Evolutionary conservation across 768 basidiomycete species (phyloP), one percentile per base, ranked within the genome.

Genomic region (button mushroom (Agaricus bisporus)): DNA sequence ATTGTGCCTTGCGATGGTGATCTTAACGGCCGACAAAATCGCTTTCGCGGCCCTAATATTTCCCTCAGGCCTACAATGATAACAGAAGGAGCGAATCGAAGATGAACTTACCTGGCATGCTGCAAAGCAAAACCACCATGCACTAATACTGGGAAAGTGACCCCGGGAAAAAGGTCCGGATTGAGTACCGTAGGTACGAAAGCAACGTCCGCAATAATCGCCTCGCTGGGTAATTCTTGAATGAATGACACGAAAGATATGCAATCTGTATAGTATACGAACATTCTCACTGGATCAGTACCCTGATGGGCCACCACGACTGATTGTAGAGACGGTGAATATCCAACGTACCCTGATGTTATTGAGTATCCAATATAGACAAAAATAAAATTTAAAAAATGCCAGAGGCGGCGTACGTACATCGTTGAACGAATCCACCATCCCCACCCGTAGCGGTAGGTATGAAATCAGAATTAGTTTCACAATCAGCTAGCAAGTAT

Each of bases 371-470:
- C 22, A 22, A 22, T 22, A 22, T 22, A 35, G 22, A 1, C 25
- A 17, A n/a, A 39, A 20, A n/a, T 9, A 1, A 12, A 32, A 35
- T 20, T n/a, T n/a, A n/a, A n/a, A 37, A 28, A 25, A 38, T 38
- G 20, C 26, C 26, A 39, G 15, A 45, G 26, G 17, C 18, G 5
- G 56, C 66, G 55, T 39, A 74, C 66, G 55, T 39, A 74, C 79
- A 79, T 54, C 63, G 74, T 56, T 75, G 73, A 28, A 68, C 60
- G 8, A 41, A 42, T 14, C 48, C 47, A 14, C 74, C 77, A 50
- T 78, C 67, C 6, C 77, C 77, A 10, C 78, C 78, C 15, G 76
- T 72, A 5, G 73, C 74, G 3, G 69, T 62, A 7, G 74, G 73
- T 12, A 69, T 63, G 54, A 79, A 79, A 48, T 58, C 65, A 1